Evolutionary conservation across 768 basidiomycete genomes (phyloP).

Genomic region (Thelephora ganbajun): DNA sequence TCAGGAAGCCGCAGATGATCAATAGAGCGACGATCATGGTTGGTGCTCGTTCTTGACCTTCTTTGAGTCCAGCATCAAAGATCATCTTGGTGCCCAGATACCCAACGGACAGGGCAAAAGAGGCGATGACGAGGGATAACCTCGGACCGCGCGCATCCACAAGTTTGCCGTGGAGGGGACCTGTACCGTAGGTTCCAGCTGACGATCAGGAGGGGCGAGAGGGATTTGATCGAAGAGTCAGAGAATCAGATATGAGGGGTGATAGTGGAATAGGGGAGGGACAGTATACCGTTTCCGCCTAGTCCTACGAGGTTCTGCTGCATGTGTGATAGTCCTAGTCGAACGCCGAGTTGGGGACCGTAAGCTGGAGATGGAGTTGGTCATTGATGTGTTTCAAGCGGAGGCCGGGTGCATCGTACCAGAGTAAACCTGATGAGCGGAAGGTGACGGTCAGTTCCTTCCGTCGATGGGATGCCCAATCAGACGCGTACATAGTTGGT

Average conservation of each 20-base stretch:
- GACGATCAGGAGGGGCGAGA: not conserved
- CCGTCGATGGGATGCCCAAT: not conserved
- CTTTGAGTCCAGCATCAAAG: conserved; percentile 35
- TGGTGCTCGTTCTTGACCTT: conserved; percentile 18
- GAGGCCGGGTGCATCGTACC: conserved; percentile 14
- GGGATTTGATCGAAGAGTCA: not conserved
- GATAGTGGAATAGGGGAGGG: not conserved
- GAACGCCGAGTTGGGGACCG: conserved; percentile 73
- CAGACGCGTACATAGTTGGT: conserved; percentile 53
- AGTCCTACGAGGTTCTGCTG: conserved; percentile 70
- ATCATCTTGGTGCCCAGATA: conserved; percentile 64
- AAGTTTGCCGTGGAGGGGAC: conserved; percentile 68
- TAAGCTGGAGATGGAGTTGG: conserved; percentile 39
- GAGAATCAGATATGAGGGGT: not conserved
- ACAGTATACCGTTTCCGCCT: conserved; percentile 55
- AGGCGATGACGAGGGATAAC: conserved; percentile 45
- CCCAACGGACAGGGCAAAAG: conserved; percentile 47
- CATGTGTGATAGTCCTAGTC: conserved; percentile 64
- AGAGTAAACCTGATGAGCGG: conserved; percentile 19
- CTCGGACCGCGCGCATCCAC: conserved; percentile 65
- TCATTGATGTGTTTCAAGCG: conserved; percentile 4
- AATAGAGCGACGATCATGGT: conserved; percentile 34
- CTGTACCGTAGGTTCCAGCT: conserved; percentile 69
- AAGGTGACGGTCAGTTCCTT: not conserved
- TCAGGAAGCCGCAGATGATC: conserved; percentile 50